phyloP scores from a whole-genome alignment of 179 eudicot genomes.

The Beta macrorhiza region DNA sequence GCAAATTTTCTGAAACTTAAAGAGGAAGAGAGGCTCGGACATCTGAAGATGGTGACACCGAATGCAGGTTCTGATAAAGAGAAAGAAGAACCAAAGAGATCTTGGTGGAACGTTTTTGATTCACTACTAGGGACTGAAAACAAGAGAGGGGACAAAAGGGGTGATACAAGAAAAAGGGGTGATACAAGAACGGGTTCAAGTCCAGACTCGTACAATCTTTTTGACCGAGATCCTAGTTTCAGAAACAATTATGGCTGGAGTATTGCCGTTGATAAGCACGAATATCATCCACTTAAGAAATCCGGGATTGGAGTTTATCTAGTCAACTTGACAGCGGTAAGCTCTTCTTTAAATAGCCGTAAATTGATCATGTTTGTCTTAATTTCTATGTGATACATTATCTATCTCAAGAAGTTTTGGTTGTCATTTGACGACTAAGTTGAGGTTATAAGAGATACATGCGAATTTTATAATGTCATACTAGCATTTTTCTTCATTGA shows the following conservation, averaged over 20 bases:
- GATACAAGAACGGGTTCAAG: constrained; percentile 40
- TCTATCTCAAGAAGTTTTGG: not conserved
- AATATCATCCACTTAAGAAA: constrained; percentile 54
- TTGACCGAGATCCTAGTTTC: constrained; percentile 53
- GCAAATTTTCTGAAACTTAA: constrained; percentile 44
- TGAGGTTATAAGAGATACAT: not conserved
- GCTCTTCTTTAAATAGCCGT: not conserved
- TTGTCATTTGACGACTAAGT: not conserved
- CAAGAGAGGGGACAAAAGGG: constrained; percentile 21
- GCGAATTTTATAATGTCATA: too few relatives aligned
- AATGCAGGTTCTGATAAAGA: constrained; percentile 12
- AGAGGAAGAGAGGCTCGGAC: constrained; percentile 39
- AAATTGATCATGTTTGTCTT: not conserved
- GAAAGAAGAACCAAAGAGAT: constrained; percentile 36
- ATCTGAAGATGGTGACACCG: constrained; percentile 39
- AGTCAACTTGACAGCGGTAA: constrained; percentile 88
- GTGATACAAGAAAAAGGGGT: constrained; percentile 32
- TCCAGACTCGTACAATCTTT: constrained; percentile 63
- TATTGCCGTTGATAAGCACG: constrained; percentile 52
- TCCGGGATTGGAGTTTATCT: constrained; percentile 61
- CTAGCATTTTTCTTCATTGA: too few relatives aligned
- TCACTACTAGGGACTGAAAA: constrained; percentile 39
- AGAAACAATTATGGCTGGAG: constrained; percentile 78
- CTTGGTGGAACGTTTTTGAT: constrained; percentile 42
- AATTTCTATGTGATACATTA: not conserved